Percentiles rank a stretch among this genome's conserved stretches.
phyloP scores from a whole-genome alignment of 164 flowering plant species.

The Litsea cubeba region DNA sequence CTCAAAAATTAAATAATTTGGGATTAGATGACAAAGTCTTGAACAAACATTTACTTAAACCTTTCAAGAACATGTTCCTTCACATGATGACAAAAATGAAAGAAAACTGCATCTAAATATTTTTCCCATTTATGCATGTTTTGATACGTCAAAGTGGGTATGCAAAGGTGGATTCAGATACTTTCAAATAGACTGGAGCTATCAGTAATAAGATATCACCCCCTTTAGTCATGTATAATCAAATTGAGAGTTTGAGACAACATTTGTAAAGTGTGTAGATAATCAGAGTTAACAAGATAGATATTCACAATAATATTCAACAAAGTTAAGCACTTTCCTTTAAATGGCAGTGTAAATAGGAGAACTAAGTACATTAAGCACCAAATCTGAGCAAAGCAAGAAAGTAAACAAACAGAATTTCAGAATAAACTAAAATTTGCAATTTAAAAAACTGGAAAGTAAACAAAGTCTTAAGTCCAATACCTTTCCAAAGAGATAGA shows the following conservation, averaged over 20 bases:
- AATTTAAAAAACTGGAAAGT: neutral
- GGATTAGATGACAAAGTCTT: neutral
- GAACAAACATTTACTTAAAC: neutral
- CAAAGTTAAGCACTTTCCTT: no score
- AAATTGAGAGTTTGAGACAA: neutral
- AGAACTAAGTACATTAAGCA: neutral
- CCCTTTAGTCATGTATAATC: neutral
- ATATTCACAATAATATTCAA: no score
- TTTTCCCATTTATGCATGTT: neutral
- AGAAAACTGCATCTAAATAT: no score
- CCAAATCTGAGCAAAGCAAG: neutral
- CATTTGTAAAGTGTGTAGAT: neutral
- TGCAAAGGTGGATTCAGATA: neutral
- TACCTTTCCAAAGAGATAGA: constrained; percentile 98
- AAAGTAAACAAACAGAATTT: no score
- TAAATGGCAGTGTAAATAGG: neutral
- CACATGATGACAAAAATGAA: neutral
- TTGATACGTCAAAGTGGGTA: neutral
- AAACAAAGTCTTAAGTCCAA: neutral
- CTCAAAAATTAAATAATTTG: neutral
- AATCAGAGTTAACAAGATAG: neutral
- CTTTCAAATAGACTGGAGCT: neutral
- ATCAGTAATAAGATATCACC: neutral
- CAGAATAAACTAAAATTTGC: no score
- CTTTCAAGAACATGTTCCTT: neutral